Percentiles rank a stretch among this genome's conserved stretches.
These are phyloP conservation scores for Magnusiomyces fungicola DNA, from an alignment of 1,139 yeast species.

Conservation along the genomic window DNA sequence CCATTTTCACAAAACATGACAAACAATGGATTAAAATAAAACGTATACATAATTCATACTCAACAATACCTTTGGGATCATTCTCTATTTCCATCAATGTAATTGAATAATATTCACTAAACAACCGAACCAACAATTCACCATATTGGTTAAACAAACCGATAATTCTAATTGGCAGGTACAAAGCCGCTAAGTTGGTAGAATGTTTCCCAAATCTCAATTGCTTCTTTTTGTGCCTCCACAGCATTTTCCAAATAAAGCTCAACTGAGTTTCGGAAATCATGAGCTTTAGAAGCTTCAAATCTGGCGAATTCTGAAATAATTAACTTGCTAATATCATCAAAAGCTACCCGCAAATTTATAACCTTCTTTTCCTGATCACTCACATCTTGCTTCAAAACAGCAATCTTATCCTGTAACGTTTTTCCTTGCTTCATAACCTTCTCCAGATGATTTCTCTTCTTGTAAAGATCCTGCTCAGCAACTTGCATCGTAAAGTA, in stretches of 20 bases:
- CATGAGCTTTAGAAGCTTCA: conserved; percentile 71
- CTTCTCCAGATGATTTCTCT: conserved; percentile 46
- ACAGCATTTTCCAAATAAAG: conserved; percentile 84
- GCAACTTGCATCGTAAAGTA: conserved; percentile 53
- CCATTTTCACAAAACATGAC: too few species aligned
- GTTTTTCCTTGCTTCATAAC: conserved; percentile 47
- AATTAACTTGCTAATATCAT: conserved; percentile 54
- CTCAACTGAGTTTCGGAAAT: conserved; percentile 85
- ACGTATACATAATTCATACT: too few species aligned
- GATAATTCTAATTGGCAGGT: neutral
- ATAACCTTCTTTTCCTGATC: conserved; percentile 51
- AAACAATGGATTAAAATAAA: too few species aligned
- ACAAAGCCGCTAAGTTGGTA: conserved; percentile 21
- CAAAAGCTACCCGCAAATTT: conserved; percentile 52
- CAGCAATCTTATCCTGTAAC: conserved; percentile 55
- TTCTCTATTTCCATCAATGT: too few species aligned
- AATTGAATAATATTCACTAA: too few species aligned
- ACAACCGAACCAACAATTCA: too few species aligned
- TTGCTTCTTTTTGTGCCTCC: conserved; percentile 90
- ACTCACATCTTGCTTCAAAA: conserved; percentile 50
- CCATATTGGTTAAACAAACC: too few species aligned
- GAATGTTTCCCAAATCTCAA: conserved; percentile 90
- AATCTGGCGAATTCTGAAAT: conserved; percentile 61
- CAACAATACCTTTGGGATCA: too few species aligned
- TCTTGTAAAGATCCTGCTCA: conserved; percentile 43